phyloP scores from a whole-genome alignment of 768 basidiomycete genomes.

The Lactifluus echinatus region DNA sequence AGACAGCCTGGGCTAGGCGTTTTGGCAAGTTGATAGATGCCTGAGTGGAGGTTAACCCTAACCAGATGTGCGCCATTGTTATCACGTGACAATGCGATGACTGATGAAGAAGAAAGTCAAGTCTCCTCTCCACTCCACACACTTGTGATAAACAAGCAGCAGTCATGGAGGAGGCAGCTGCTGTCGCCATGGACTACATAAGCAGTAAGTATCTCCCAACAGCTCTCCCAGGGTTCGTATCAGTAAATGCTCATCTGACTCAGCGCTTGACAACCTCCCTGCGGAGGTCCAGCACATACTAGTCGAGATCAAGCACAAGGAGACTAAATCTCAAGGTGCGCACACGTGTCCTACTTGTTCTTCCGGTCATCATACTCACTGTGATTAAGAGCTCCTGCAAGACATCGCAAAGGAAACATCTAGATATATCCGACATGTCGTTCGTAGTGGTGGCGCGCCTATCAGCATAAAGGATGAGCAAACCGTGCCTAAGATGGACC shows the following conservation, averaged over 20 bases:
- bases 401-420: conserved; percentile 38
- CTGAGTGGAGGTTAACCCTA: too few species aligned
- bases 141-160: not conserved
- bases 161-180: conserved; percentile 42
- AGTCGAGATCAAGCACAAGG: conserved; percentile 40
- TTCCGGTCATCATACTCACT: not conserved
- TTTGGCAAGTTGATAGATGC: too few species aligned
- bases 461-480: conserved; percentile 29
- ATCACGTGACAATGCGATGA: not conserved
- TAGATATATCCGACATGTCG: conserved; percentile 36
- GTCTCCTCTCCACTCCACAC: not conserved
- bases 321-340: conserved; percentile 35
- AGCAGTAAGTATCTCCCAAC: conserved; percentile 31
- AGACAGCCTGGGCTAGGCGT: too few species aligned
- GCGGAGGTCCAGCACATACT: conserved; percentile 40
- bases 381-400: conserved; percentile 32
- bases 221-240: not conserved
- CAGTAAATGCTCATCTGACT: not conserved
- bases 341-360: not conserved
- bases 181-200: conserved; percentile 42
- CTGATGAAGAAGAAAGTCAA: too few species aligned
- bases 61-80: not conserved
- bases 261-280: conserved; percentile 44
- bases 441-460: conserved; percentile 26
- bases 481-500: conserved; percentile 30